These are phyloP conservation scores for Coniochaeta ligniaria DNA, from an alignment of 2,329 filamentous ascomycete species.

Conservation along the genomic window DNA sequence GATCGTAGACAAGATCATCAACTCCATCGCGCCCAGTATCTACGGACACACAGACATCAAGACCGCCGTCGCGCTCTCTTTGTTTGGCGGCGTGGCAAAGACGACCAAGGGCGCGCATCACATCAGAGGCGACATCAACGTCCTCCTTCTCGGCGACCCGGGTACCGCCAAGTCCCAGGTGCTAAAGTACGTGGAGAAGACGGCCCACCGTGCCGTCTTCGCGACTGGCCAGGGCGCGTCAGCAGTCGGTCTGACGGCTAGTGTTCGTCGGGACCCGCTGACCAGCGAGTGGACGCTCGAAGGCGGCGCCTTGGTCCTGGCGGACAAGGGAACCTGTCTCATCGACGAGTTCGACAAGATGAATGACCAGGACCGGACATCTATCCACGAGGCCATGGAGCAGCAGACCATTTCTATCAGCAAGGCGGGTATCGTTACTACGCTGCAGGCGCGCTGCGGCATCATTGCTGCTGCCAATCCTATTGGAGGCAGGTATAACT, in stretches of 20 bases:
- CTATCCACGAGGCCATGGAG: constrained; percentile 99
- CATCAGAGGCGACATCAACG: constrained; percentile 96
- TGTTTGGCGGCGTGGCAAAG: constrained; percentile 94
- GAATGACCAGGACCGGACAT: constrained; percentile 97
- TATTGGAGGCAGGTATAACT: constrained; percentile 93
- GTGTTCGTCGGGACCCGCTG: constrained; percentile 88
- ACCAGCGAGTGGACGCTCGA: constrained; percentile 97
- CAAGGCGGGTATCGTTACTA: constrained; percentile 97
- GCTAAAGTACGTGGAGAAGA: constrained; percentile 96
- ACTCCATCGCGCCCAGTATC: constrained; percentile 92
- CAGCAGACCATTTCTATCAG: constrained; percentile 99
- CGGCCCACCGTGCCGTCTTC: constrained; percentile 92
- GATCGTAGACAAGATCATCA: constrained; percentile 87
- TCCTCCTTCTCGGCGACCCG: constrained; percentile 89
- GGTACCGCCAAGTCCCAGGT: constrained; percentile 98
- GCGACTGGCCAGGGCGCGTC: constrained; percentile 96
- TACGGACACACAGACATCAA: constrained; percentile 97
- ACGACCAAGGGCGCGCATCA: constrained; percentile 80
- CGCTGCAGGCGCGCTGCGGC: constrained; percentile 88
- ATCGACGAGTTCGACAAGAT: constrained; percentile 99
- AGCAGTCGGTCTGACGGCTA: constrained; percentile 94
- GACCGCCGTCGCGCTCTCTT: constrained; percentile 85
- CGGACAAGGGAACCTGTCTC: constrained; percentile 88
- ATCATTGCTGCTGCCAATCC: constrained; percentile 97
- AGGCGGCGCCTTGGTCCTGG: constrained; percentile 89